Percentiles rank a stretch among this genome's conserved stretches.
These are phyloP conservation scores for Ceriops zippeliana DNA, from an alignment of 345 rosid genomes.

Conservation along the genomic window DNA sequence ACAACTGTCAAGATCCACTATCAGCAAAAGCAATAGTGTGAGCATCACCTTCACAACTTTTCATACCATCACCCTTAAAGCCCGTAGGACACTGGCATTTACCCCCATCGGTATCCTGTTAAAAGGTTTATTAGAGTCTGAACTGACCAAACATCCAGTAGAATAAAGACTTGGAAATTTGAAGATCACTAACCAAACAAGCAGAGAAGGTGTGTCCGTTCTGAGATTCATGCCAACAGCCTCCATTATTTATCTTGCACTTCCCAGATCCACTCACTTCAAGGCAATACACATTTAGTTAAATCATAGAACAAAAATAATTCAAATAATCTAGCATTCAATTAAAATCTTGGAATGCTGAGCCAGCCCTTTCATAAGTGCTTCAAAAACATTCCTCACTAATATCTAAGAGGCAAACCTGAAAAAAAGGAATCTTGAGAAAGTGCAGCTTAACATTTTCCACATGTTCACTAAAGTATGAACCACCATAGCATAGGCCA, in stretches of 20 bases:
- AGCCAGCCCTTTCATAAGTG: background rate
- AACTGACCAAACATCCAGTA: background rate
- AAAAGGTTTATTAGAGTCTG: constrained; percentile 20
- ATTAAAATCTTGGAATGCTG: no score
- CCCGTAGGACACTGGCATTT: constrained; percentile 91
- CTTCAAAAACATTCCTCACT: background rate
- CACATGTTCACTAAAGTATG: background rate
- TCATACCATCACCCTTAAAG: constrained; percentile 83
- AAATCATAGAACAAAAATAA: background rate
- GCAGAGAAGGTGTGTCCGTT: constrained; percentile 60
- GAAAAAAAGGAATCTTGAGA: background rate
- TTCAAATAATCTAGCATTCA: no score
- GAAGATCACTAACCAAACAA: constrained; percentile 56
- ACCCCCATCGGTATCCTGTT: constrained; percentile 63
- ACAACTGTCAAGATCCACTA: no score
- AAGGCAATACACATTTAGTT: constrained; percentile 5
- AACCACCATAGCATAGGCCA: background rate
- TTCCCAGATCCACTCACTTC: constrained; percentile 67
- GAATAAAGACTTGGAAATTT: constrained; percentile 4
- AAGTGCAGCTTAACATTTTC: background rate
- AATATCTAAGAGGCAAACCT: background rate
- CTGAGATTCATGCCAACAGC: constrained; percentile 63
- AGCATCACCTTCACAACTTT: constrained; percentile 64
- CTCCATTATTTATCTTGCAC: constrained; percentile 67
- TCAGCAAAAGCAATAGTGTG: background rate